Evolutionary conservation across 2,329 filamentous ascomycete genomes (phyloP), one percentile per base, ranked within the genome.

Genomic region (Aspergillus flavus): DNA sequence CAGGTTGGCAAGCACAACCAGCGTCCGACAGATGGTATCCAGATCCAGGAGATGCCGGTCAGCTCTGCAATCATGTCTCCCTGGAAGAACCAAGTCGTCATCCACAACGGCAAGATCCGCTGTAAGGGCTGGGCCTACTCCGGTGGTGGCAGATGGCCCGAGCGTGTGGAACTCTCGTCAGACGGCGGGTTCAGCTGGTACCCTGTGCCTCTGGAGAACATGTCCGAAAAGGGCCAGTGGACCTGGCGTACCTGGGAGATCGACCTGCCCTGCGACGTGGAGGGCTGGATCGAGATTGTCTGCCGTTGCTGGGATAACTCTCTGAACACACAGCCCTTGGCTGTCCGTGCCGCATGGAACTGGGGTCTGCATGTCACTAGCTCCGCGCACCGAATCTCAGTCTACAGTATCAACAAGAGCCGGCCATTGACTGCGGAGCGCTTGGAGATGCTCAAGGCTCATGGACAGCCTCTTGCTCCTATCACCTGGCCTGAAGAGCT

Each of bases 31-130:
- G 86, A 87, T 53, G 88, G 87, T 0, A 88, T 89, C 64, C 85
- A 84, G 65, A 91, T 90, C 69, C 89, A 92, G 70, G 89, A 91
- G 41, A 91, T 91, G 88, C 89, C 89, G 0, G 88, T 91, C 4
- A 86, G 83, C 54, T 86, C 82, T 19, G 89, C 88, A 23, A 90
- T 91, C 68, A 90, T 90, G 85, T 80, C 84, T 0, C 89, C 89
- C 0, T 79, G 81, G 77, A 83, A 84, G 23, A 87, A 87, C 68
- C 83, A 88, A n/a, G 82, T 85, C 1, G 81, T 89, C 34, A 76
- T 89, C 0, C 87, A 90, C 67, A 81, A 84, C 19, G 87, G 88
- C 10, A 81, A 78, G 54, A 88, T 90, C 58, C 78, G 78, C 6
- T 78, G 85, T 64, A 83, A 82, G 55, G 85, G 86, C 14, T 88